Evolutionary conservation across 805 yeast species (phyloP), one percentile per base, ranked within the genome.

Genomic region (Wickerhamiella brachini): DNA sequence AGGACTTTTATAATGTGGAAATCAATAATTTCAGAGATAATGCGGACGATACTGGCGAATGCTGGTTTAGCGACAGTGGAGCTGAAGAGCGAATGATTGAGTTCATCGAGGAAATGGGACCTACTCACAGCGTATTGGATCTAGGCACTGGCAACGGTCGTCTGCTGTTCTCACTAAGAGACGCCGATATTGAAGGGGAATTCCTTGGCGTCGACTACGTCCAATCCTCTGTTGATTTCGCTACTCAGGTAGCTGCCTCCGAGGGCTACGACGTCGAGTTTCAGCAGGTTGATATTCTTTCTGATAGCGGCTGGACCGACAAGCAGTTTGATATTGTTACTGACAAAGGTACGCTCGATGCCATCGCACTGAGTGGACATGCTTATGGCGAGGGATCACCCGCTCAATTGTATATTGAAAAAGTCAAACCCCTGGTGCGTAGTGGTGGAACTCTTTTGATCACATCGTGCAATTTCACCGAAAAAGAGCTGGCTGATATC

Each of bases 61-160:
- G 89, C 65, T 93, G 98, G 98, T 93, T 93, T 66, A 80, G 84
- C 57, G 98, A 93, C 61, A 82, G 85, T n/a, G 88, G 83, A 60
- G 97, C 98, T 0, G 97, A 90, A 62, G 74, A 72, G 53, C 83
- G 80, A 62, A 64, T 90, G 6, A 34, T 31, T 20, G 59, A 61
- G 15, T 47, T 56, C 23, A 53, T 55, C 21, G 64, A 63, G 1
- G 55, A 62, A 1, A 3, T 21, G 18, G 41, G 31, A 5, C 39
- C 43, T 5, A 6, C 24, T 2, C 60, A 75, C 1, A 65, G 67
- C 1, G 72, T 89, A 48, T 67, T 85, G 20, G 98, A 90, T 65
- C 69, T 93, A 39, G 99, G 99, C 1, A 89, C 98, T 0, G 99
- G 98, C 0, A 93, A 93, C 66, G 98, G 98, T 0, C 96, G 87